Evolutionary conservation across 2,329 filamentous ascomycete genomes (phyloP).

Genomic region (Neonectria hederae): DNA sequence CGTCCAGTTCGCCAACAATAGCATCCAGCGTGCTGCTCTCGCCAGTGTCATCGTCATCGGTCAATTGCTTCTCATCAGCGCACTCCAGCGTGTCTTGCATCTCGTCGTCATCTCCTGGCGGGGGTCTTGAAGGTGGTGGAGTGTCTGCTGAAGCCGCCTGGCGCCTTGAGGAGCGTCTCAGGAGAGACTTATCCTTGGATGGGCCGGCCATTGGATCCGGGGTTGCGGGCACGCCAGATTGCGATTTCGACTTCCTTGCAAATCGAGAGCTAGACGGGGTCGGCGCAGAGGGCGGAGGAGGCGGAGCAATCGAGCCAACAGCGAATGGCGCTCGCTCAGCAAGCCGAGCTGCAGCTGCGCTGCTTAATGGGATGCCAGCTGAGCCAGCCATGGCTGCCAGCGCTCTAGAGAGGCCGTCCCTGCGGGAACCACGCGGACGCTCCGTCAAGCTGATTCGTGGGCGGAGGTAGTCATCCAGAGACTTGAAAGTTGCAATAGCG

Average conservation of each 20-base stretch:
- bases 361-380: slow-evolving; percentile 65
- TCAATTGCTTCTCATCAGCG: slow-evolving; percentile 88
- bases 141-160: slow-evolving; percentile 63
- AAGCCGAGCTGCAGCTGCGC: slow-evolving; percentile 57
- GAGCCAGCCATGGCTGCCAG: slow-evolving; percentile 82
- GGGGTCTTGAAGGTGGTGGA: slow-evolving; percentile 59
- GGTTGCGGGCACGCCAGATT: slow-evolving; percentile 54
- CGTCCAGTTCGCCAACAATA: slow-evolving; percentile 90
- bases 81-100: slow-evolving; percentile 83
- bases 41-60: slow-evolving; percentile 74
- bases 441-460: slow-evolving; percentile 87
- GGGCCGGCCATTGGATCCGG: slow-evolving; percentile 58
- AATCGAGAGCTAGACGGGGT: slow-evolving; percentile 56
- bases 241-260: slow-evolving; percentile 58
- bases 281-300: slow-evolving; percentile 49
- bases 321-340: slow-evolving; percentile 55
- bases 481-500: slow-evolving; percentile 97
- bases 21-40: slow-evolving; percentile 78
- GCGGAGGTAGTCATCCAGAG: slow-evolving; percentile 92
- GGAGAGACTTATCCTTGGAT: slow-evolving; percentile 65
- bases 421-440: slow-evolving; percentile 65
- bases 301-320: slow-evolving; percentile 48
- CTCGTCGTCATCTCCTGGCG: slow-evolving; percentile 68
- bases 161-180: slow-evolving; percentile 72
- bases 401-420: slow-evolving; percentile 73